phyloP scores from a whole-genome alignment of 2,329 filamentous ascomycete genomes.

The Periconia digitata region DNA sequence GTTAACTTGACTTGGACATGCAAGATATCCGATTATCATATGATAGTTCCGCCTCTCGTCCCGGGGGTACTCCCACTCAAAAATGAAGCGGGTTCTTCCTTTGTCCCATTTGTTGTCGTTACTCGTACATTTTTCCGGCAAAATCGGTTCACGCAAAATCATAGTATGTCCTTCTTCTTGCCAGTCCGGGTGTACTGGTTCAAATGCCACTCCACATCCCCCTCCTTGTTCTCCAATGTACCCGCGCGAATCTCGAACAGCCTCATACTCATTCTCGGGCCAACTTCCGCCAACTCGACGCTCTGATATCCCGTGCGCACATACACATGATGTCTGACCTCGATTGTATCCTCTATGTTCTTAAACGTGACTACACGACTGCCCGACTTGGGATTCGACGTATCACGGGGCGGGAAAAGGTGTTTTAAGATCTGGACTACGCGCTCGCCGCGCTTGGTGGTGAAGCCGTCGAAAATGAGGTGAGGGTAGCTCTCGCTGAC shows the following conservation, averaged over 20 bases:
- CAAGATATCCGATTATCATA: no score
- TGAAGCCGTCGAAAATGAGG: slow-evolving; percentile 93
- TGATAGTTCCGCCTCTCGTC: no score
- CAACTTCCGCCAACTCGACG: slow-evolving; percentile 53
- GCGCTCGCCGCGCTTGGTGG: slow-evolving; percentile 74
- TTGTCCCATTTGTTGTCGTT: no score
- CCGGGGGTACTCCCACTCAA: no score
- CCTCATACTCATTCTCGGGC: slow-evolving; percentile 95
- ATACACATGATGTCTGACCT: slow-evolving; percentile 92
- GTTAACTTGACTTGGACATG: no score
- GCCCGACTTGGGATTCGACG: slow-evolving; percentile 71
- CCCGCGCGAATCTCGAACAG: slow-evolving; percentile 90
- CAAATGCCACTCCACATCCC: slow-evolving; percentile 94
- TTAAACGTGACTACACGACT: slow-evolving; percentile 82
- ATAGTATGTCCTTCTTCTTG: slow-evolving; percentile 94
- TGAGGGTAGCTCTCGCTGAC: slow-evolving; percentile 93
- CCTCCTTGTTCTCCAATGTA: slow-evolving; percentile 90
- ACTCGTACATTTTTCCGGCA: no score
- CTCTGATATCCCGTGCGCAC: slow-evolving; percentile 89
- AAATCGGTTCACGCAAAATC: no score
- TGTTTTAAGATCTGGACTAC: slow-evolving; percentile 92
- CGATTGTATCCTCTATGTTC: slow-evolving; percentile 84
- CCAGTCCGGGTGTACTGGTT: slow-evolving; percentile 93
- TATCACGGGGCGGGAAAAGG: slow-evolving; percentile 86
- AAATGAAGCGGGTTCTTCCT: no score